A percentile compares a stretch with the other conserved stretches of the same genome.
These are phyloP conservation scores for Piper betle DNA, from an alignment of 164 flowering plant genomes.

Conservation along the genomic window DNA sequence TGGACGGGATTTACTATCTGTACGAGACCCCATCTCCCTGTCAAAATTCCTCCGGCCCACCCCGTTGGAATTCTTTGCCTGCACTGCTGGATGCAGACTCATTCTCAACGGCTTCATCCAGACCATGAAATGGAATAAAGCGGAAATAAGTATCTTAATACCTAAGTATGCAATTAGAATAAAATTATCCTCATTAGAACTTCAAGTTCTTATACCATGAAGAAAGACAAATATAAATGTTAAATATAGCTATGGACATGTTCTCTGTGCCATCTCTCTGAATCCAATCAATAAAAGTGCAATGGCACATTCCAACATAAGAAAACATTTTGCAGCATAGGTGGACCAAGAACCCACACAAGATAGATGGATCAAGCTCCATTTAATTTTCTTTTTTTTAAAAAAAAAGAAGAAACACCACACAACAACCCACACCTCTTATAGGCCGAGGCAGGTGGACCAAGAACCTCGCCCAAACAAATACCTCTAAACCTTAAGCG, in stretches of 20 bases:
- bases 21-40: constrained; percentile 41
- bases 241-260: background rate
- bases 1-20: constrained; percentile 40
- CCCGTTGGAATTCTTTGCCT: constrained; percentile 61
- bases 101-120: constrained; percentile 17
- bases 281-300: background rate
- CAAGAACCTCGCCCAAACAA: no score
- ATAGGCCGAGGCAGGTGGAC: no score
- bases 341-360: no score
- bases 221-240: background rate
- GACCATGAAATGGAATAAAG: background rate
- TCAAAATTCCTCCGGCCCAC: constrained; percentile 57
- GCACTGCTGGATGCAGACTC: constrained; percentile 56
- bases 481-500: no score
- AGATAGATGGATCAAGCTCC: no score
- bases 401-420: no score
- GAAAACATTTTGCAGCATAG: no score
- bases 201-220: background rate
- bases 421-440: no score
- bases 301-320: no score
- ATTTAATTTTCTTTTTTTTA: no score
- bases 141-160: background rate
- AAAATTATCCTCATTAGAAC: background rate
- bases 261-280: background rate
- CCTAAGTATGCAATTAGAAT: background rate